Conservation (phyloP, 1,139 yeast genomes). For the Diutina catenulata region DNA sequence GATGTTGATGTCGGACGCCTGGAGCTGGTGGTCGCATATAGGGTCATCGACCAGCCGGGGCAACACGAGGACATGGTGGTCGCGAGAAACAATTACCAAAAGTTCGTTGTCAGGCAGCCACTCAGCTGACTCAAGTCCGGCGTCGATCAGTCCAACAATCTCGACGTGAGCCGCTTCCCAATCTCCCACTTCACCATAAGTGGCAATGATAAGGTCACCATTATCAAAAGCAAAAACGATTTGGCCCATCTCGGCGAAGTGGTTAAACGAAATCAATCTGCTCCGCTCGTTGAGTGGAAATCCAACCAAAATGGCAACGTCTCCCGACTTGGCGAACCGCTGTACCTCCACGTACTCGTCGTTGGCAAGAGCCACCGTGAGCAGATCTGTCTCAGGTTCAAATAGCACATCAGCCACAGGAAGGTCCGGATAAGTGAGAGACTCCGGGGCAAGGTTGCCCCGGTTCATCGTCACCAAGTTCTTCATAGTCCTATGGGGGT, state of each 20-base stretch:
- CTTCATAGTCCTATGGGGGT: constrained; percentile 27
- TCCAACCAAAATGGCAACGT: constrained; percentile 39
- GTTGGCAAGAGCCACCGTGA: constrained; percentile 58
- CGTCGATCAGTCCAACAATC: constrained; percentile 79
- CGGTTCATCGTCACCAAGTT: constrained; percentile 46
- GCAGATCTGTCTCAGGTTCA: constrained; percentile 64
- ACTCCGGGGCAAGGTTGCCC: constrained; percentile 38
- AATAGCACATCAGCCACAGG: constrained; percentile 50
- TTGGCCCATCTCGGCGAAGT: constrained; percentile 54
- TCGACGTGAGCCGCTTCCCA: constrained; percentile 46
- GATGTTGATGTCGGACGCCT: constrained; percentile 47
- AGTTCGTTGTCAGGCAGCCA: constrained; percentile 96
- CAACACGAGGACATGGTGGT: constrained; percentile 50
- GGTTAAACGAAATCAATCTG: constrained; percentile 39
- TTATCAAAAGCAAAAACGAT: constrained; percentile 48
- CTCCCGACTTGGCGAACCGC: constrained; percentile 48
- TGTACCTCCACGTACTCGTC: constrained; percentile 41
- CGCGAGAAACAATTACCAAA: constrained; percentile 55
- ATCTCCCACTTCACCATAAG: constrained; percentile 45
- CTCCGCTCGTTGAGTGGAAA: constrained; percentile 27
- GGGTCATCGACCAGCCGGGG: constrained; percentile 69
- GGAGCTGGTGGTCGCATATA: constrained; percentile 49
- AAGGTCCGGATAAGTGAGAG: constrained; percentile 50
- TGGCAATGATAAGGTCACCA: constrained; percentile 61
- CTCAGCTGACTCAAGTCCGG: constrained; percentile 56